phyloP scores from a whole-genome alignment of 176 grass and related monocot genomes.

The sorghum (Sorghum bicolor) region DNA sequence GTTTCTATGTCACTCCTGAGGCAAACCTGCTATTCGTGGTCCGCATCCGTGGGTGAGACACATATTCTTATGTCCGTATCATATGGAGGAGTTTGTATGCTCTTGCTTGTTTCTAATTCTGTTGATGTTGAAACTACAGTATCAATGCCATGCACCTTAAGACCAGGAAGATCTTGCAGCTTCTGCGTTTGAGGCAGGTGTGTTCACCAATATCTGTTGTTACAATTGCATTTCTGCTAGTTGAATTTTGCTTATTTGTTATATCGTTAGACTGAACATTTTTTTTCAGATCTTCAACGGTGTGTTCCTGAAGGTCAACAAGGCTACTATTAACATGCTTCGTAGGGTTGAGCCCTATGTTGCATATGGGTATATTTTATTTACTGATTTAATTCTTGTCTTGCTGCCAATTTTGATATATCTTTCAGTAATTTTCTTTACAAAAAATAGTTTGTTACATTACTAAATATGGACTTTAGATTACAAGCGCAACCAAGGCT shows the following conservation, averaged over 20 bases:
- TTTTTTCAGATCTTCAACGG: conserved; percentile 81
- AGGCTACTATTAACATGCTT: conserved; percentile 91
- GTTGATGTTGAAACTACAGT: conserved; percentile 37
- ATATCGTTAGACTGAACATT: background rate
- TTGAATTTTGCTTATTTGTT: background rate
- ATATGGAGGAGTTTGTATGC: background rate
- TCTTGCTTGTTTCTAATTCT: background rate
- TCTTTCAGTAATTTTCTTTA: background rate
- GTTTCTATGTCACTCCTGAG: conserved; percentile 91
- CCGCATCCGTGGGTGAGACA: conserved; percentile 76
- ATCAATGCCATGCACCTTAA: conserved; percentile 98
- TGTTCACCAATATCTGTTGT: background rate
- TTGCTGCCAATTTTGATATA: background rate
- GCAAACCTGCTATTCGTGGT: conserved; percentile 85
- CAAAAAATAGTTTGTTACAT: background rate
- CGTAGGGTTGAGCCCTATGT: conserved; percentile 94
- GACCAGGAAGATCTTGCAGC: conserved; percentile 90
- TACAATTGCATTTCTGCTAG: background rate
- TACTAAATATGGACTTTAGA: background rate
- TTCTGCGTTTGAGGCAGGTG: conserved; percentile 86
- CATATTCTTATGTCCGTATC: background rate
- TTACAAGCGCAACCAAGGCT: no score
- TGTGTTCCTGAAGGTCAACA: conserved; percentile 96
- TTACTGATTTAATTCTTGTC: background rate
- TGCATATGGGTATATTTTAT: conserved; percentile 67